Evolutionary conservation across 495 filamentous ascomycete species (phyloP).

Genomic region (Aspergillus leporis): DNA sequence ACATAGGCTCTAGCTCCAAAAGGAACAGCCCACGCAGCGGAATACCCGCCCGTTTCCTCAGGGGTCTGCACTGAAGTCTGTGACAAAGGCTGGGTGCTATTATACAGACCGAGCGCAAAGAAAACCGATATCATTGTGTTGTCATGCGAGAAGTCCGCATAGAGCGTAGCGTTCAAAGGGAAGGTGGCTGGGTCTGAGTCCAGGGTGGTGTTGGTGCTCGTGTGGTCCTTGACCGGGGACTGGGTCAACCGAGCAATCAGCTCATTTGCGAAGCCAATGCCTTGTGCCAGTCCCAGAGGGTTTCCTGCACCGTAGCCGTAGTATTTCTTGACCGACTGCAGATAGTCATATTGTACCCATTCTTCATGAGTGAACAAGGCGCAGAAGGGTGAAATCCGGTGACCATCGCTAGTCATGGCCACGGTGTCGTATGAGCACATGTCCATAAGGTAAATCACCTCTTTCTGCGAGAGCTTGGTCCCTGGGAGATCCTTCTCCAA

Average conservation of each 20-base stretch:
- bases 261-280: conserved; percentile 83
- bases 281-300: conserved; percentile 74
- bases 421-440: conserved; percentile 82
- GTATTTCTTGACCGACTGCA: conserved; percentile 73
- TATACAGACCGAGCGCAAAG: conserved; percentile 73
- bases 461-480: conserved; percentile 54
- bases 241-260: conserved; percentile 75
- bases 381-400: conserved; percentile 64
- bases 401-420: conserved; percentile 40
- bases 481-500: conserved; percentile 63
- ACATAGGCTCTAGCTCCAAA: conserved; percentile 77
- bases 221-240: conserved; percentile 65
- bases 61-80: conserved; percentile 47
- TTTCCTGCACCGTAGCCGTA: conserved; percentile 78
- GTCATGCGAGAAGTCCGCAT: conserved; percentile 88
- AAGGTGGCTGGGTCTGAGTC: conserved; percentile 63
- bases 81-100: conserved; percentile 51
- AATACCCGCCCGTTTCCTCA: conserved; percentile 55
- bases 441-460: conserved; percentile 76
- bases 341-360: conserved; percentile 76
- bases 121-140: conserved; percentile 77
- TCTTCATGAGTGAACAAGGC: conserved; percentile 65
- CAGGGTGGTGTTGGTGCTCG: conserved; percentile 71
- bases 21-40: conserved; percentile 73
- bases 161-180: conserved; percentile 63